Percentiles rank a stretch among this genome's conserved stretches.
These are phyloP conservation scores for Tricholoma sp. DNA, from an alignment of 768 basidiomycete species.

Conservation along the genomic window DNA sequence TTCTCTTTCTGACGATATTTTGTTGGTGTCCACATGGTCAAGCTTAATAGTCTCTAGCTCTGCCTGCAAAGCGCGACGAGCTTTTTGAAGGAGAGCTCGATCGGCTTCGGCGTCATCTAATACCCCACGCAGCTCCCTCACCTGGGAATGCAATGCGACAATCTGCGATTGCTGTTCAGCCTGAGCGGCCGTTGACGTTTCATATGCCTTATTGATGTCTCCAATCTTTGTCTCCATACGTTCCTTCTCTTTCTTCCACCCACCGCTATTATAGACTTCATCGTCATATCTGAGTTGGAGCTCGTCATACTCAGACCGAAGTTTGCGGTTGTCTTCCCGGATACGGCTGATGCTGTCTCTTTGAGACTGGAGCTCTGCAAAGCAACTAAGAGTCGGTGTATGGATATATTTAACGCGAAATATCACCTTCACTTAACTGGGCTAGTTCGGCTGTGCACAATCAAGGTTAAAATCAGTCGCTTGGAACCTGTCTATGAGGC, in stretches of 20 bases:
- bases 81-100: constrained; percentile 72
- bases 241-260: constrained; percentile 88
- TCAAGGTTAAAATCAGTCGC: neutral
- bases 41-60: constrained; percentile 79
- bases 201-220: constrained; percentile 72
- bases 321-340: constrained; percentile 76
- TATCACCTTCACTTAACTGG: constrained; percentile 70
- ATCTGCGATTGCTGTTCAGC: constrained; percentile 83
- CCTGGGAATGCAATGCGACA: constrained; percentile 79
- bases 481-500: neutral
- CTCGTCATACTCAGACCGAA: constrained; percentile 71
- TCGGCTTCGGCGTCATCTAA: constrained; percentile 86
- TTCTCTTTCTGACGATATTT: constrained; percentile 67
- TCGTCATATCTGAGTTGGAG: constrained; percentile 73
- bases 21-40: constrained; percentile 65
- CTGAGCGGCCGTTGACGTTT: constrained; percentile 65
- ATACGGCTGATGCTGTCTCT: constrained; percentile 70
- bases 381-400: neutral
- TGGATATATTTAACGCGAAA: neutral
- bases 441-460: constrained; percentile 59
- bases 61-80: constrained; percentile 72
- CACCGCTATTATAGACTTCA: constrained; percentile 69
- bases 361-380: constrained; percentile 69
- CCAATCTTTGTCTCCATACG: constrained; percentile 78
- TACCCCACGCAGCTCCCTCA: constrained; percentile 74